Evolutionary conservation across 2,329 filamentous ascomycete species (phyloP), one percentile per base, ranked within the genome.

Genomic region (Metarhizium guizhouense): DNA sequence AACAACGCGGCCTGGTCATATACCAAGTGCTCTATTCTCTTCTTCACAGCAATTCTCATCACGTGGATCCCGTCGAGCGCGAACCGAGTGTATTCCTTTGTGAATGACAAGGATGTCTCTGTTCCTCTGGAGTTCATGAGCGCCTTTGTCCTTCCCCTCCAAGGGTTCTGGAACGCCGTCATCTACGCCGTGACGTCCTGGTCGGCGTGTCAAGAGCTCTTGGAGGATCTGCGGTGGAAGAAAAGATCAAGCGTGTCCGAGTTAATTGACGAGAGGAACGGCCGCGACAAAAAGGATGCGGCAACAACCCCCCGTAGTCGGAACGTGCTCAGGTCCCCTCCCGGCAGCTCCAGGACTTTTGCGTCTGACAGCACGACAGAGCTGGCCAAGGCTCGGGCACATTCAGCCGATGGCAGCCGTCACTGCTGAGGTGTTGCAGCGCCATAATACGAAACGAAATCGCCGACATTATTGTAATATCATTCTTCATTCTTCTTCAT

Each of bases 101-200:
- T 84, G 8, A 75, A 86, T 63, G 73, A 77, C 0, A 70, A 78
- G 30, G 57, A 76, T 4, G 70, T 78, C 0, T 78, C 75, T 7
- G 77, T 84, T 32, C 73, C 77, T 0, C 79, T 94, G 29, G 84
- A 89, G 63, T 83, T 87, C 60, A 80, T 85, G 60, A 85, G 86
- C 25, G 84, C 87, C 0, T 78, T 90, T 45, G 88, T 94, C 1
- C 77, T 95, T 8, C 89, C 90, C 0, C 77, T 91, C 0, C 90
- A 95, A 66, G 90, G 90, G 0, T 88, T 92, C 64, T 94, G 89
- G 88, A 95, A 95, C 67, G 82, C 85, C 18, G 69, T 88, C 56
- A 90, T 95, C 61, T 95, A 94, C 69, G 71, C 83, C 16, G 77
- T 81, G 11, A 90, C 87, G 1, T 89, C 86, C 6, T 82, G 83